Conservation (phyloP, 306 rosid species). For the Cucurbita ficifolia region DNA sequence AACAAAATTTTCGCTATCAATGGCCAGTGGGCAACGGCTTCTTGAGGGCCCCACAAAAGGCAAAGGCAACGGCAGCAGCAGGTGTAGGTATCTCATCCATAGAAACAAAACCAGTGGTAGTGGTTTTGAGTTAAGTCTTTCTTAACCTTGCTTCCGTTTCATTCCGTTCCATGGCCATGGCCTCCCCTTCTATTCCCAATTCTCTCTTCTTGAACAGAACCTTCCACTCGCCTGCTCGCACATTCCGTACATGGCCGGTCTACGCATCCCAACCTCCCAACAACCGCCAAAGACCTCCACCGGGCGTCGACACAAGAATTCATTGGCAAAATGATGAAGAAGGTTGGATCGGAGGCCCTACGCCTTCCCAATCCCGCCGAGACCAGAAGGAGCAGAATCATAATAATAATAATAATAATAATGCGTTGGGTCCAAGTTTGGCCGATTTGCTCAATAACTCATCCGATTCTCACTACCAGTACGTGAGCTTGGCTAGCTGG, state of each 20-base stretch:
- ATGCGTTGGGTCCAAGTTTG: constrained; percentile 35
- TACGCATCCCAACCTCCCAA: constrained; percentile 28
- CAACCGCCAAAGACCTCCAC: constrained; percentile 24
- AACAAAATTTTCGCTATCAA: too few relatives aligned
- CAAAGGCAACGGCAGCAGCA: neutral
- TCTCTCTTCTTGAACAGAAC: neutral
- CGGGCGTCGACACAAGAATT: constrained; percentile 74
- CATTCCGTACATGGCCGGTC: neutral
- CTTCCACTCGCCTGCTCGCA: neutral
- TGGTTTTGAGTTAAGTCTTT: neutral
- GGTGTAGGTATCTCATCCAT: neutral
- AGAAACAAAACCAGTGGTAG: neutral
- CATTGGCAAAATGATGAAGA: constrained; percentile 79
- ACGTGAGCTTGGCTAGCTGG: constrained; percentile 5
- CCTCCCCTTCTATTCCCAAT: neutral
- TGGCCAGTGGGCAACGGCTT: too few relatives aligned
- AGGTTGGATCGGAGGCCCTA: constrained; percentile 69
- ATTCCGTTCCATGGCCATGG: neutral
- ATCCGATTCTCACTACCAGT: constrained; percentile 80
- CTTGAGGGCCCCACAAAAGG: neutral
- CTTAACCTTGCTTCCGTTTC: neutral
- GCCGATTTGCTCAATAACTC: constrained; percentile 43
- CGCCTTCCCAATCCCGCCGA: neutral
- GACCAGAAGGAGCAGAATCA: neutral
- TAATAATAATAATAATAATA: constrained; percentile 13